These are phyloP conservation scores for Coprinopsis cinerea DNA, from an alignment of 768 basidiomycete genomes.

Conservation along the genomic window DNA sequence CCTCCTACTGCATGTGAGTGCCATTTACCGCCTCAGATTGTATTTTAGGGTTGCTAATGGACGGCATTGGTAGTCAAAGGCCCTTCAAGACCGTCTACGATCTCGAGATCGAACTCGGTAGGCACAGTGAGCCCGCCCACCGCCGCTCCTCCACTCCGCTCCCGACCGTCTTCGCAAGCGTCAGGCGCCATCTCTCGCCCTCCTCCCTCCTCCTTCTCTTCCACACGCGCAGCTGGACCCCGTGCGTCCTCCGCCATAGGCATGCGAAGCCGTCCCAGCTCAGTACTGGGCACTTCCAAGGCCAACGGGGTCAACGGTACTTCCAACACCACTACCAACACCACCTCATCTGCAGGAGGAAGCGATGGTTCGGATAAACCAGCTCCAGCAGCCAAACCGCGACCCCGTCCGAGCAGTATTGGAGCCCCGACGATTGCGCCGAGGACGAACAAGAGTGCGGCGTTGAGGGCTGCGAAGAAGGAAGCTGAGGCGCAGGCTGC, in stretches of 20 bases:
- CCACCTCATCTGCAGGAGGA: conserved; percentile 5
- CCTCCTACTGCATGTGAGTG: conserved; percentile 63
- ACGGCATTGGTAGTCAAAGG: conserved; percentile 41
- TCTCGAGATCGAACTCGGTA: conserved; percentile 42
- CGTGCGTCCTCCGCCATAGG: conserved; percentile 41
- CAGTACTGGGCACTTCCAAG: neutral
- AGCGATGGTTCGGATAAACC: conserved; percentile 7
- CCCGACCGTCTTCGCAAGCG: conserved; percentile 7
- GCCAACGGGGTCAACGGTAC: neutral
- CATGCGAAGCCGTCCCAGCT: conserved; percentile 11
- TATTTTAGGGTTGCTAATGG: neutral
- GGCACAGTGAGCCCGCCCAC: conserved; percentile 23
- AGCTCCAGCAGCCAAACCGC: conserved; percentile 24
- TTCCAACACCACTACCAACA: conserved; percentile 6
- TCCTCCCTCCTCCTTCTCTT: conserved; percentile 13
- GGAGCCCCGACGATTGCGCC: conserved; percentile 58
- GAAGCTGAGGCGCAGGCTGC: conserved; percentile 43
- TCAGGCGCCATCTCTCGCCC: conserved; percentile 3
- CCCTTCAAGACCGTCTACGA: conserved; percentile 34
- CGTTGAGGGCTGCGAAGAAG: conserved; percentile 64
- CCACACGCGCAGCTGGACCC: conserved; percentile 20
- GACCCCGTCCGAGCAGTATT: conserved; percentile 53
- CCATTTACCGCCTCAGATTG: neutral
- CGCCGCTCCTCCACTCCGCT: conserved; percentile 11
- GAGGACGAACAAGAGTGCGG: conserved; percentile 68